phyloP scores from a whole-genome alignment of 805 yeast genomes.

The Saccharomyces mikatae region DNA sequence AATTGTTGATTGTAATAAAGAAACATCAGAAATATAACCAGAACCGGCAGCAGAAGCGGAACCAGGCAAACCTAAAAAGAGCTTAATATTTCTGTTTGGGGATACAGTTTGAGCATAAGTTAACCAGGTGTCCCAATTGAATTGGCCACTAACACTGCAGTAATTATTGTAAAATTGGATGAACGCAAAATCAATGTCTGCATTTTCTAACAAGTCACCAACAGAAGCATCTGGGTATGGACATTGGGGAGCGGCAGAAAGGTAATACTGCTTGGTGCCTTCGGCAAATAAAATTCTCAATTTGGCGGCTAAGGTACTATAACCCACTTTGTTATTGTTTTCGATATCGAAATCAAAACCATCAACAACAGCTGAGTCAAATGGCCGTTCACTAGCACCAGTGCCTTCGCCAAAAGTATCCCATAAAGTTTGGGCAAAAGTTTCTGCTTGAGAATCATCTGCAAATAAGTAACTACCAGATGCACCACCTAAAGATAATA shows the following conservation, averaged over 20 bases:
- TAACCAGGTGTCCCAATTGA: slow-evolving; percentile 72
- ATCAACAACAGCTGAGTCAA: slow-evolving; percentile 70
- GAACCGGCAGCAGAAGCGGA: slow-evolving; percentile 50
- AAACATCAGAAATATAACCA: slow-evolving; percentile 47
- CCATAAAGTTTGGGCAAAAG: slow-evolving; percentile 54
- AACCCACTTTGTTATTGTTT: slow-evolving; percentile 54
- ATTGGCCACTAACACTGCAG: slow-evolving; percentile 47
- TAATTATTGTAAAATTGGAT: slow-evolving; percentile 87
- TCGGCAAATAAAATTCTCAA: slow-evolving; percentile 45
- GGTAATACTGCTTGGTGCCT: slow-evolving; percentile 54
- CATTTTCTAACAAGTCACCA: slow-evolving; percentile 49
- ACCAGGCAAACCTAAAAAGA: slow-evolving; percentile 73
- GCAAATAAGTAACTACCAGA: slow-evolving; percentile 79
- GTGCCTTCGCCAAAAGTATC: slow-evolving; percentile 56
- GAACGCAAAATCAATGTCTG: slow-evolving; percentile 71
- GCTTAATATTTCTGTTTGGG: slow-evolving; percentile 60
- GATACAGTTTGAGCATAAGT: slow-evolving; percentile 49
- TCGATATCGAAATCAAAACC: slow-evolving; percentile 94
- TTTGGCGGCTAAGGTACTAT: slow-evolving; percentile 49
- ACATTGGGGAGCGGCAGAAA: slow-evolving; percentile 92
- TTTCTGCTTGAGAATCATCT: slow-evolving; percentile 66
- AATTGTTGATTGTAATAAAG: slow-evolving; percentile 38
- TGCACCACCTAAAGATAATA: slow-evolving; percentile 72
- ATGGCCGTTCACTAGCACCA: slow-evolving; percentile 49
- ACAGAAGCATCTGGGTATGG: slow-evolving; percentile 71